These are phyloP conservation scores for Amphirosellinia nigrospora DNA, from an alignment of 495 filamentous ascomycete species.

Conservation along the genomic window DNA sequence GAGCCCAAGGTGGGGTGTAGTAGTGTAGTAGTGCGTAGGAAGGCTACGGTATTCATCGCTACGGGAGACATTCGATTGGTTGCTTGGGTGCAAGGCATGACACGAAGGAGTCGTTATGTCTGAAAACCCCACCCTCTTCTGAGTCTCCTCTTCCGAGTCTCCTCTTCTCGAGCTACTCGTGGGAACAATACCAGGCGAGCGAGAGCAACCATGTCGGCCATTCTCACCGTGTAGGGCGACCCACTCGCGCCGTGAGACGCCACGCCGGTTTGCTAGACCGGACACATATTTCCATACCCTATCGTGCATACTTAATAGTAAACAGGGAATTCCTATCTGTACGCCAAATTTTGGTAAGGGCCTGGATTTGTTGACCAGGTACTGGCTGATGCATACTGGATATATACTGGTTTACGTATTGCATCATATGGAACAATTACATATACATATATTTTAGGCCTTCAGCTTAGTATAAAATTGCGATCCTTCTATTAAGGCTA, in stretches of 20 bases:
- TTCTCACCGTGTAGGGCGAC: conserved; percentile 7
- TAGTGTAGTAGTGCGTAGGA: not conserved
- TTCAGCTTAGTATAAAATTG: not conserved
- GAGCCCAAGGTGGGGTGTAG: not conserved
- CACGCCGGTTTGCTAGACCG: conserved; percentile 11
- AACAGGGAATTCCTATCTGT: not conserved
- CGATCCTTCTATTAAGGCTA: not conserved
- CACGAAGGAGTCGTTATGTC: not conserved
- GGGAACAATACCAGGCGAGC: not conserved
- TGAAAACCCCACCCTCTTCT: not conserved
- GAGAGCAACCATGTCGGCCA: not conserved
- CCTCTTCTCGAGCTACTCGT: too few relatives aligned
- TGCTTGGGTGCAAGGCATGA: not conserved
- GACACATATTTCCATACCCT: not conserved
- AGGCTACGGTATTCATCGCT: conserved; percentile 29
- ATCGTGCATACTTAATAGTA: not conserved
- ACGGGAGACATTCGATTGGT: conserved; percentile 30
- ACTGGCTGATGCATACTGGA: not conserved
- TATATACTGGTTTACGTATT: not conserved
- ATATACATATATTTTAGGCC: not conserved
- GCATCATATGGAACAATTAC: not conserved
- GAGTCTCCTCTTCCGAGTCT: too few relatives aligned
- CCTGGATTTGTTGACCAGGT: too few relatives aligned
- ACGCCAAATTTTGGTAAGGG: not conserved
- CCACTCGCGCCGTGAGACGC: conserved; percentile 18